Evolutionary conservation across 164 flowering plant species (phyloP), one percentile per base, ranked within the genome.

Genomic region (Cinnamomum micranthum): DNA sequence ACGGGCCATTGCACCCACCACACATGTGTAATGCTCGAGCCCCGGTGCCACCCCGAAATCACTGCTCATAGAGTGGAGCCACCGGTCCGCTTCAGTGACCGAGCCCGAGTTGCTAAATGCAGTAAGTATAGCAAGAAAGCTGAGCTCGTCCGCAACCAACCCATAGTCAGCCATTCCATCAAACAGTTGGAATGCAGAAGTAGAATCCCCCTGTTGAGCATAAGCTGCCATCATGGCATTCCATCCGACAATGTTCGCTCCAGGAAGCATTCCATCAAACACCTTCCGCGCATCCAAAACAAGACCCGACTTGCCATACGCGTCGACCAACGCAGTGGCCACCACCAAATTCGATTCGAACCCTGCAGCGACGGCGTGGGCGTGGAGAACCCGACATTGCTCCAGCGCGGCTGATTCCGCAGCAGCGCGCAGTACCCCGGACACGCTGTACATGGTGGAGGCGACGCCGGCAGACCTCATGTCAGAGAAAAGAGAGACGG

Each of bases 11-110:
- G 90, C 89, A 75, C 86, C 82, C n/a, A 91, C 78, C 69, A 92
- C 79, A 71, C 97, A 88, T 1, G 92, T 91, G 77, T 87, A 91
- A 77, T 89, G 97, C 84, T 88, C 89, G 5, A 89, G 70, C 35
- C 79, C 74, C 0, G 97, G 94, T 23, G 83, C 84, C 66, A 92
- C 31, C 19, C 81, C 85, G 74, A 84, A 86, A 1, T 82, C 80
- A 2, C 22, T 24, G 52, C 50, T 82, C 95, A 91, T 91, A 74
- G 76, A 72, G 6, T 51, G 47, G n/a, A 92, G 67, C 92, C 89
- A 88, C 24, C 13, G 6, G 47, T 84, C 82, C 1, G 82, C 81
- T 73, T 88, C 89, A 25, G 0, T 60, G 27, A 62, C 86, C 60
- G 79, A 82, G 31, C 94, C 89, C 0, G 85, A 84, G 81, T 91